Evolutionary conservation across 1,139 yeast species (phyloP), one percentile per base, ranked within the genome.

Genomic region (Zygosaccharomyces sapae): DNA sequence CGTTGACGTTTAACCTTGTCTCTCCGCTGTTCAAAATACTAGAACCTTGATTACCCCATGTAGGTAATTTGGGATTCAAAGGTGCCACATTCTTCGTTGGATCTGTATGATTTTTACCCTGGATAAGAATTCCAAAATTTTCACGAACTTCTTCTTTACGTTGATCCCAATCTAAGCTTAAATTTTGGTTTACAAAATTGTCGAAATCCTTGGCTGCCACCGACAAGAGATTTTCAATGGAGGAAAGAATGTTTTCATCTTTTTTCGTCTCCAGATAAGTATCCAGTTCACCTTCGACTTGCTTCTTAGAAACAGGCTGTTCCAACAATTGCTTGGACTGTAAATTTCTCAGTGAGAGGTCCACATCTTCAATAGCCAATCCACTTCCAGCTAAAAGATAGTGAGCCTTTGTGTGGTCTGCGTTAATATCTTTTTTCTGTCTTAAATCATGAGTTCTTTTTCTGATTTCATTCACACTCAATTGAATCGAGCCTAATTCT

Each of bases 341-440:
- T 20, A 70, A 57, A 18, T 56, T 60, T 33, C 75, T 76, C 54
- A 83, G 70, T 46, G 86, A 90, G 41, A 75, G 73, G 55, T 86
- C 90, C 41, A 92, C 83, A 48, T 88, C 95, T 59, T 88, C 96
- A 38, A 95, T 86, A 48, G 88, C 83, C 46, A 90, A 76, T 0
- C 96, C 97, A 61, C 94, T 85, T 0, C 94, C 86, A 2, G 97
- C 96, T 47, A 92, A 73, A 41, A 90, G 70, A 63, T 90, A 90
- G 60, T 89, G 97, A 0, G 97, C 97, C 58, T 85, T 86, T 2
- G 96, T 86, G 62, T 78, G 85, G 52, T 80, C 78, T 16, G 70
- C 57, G 30, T 66, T 67, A 24, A 48, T 60, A 65, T 64, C 61
- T 8, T 69, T 73, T 35, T 73, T 69, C 30, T 66, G 68, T 49